Conservation (phyloP, 2,329 filamentous ascomycete species). For the Raffaelea albimanens region DNA sequence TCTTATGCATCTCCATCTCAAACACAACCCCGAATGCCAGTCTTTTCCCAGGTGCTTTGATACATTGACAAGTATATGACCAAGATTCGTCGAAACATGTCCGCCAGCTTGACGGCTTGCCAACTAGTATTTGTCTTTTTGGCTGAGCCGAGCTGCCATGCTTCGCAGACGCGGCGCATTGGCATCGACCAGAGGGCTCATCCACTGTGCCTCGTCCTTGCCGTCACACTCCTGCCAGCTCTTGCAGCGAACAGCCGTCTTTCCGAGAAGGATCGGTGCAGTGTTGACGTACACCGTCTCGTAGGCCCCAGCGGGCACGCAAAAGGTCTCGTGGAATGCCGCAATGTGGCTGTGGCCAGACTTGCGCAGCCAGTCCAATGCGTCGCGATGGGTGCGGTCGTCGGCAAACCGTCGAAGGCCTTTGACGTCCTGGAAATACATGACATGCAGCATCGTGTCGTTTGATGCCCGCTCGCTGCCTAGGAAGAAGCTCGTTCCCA, state of each 20-base stretch:
- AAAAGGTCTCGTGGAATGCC: slow-evolving; percentile 15
- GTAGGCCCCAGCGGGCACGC: slow-evolving; percentile 9
- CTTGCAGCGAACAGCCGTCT: neutral
- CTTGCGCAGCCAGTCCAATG: slow-evolving; percentile 7
- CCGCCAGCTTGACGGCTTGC: too few relatives aligned
- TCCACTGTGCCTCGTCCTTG: neutral
- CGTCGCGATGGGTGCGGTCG: slow-evolving; percentile 7
- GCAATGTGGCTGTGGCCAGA: slow-evolving; percentile 6
- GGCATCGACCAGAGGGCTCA: slow-evolving; percentile 10
- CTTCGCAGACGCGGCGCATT: slow-evolving; percentile 6
- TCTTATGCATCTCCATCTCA: too few relatives aligned
- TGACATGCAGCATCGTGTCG: slow-evolving; percentile 12
- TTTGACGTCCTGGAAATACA: slow-evolving; percentile 12
- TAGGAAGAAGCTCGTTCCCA: slow-evolving; percentile 32
- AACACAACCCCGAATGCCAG: too few relatives aligned
- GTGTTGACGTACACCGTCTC: slow-evolving; percentile 14
- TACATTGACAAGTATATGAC: too few relatives aligned
- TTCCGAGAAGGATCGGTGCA: slow-evolving; percentile 10
- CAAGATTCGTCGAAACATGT: too few relatives aligned
- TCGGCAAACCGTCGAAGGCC: slow-evolving; percentile 13
- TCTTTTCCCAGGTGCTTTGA: too few relatives aligned
- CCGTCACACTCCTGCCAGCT: neutral
- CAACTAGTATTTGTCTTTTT: too few relatives aligned
- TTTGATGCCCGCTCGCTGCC: slow-evolving; percentile 12
- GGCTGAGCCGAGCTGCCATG: slow-evolving; percentile 8